phyloP scores from a whole-genome alignment of 2,329 filamentous ascomycete species.

The Sporothrix brasiliensis region DNA sequence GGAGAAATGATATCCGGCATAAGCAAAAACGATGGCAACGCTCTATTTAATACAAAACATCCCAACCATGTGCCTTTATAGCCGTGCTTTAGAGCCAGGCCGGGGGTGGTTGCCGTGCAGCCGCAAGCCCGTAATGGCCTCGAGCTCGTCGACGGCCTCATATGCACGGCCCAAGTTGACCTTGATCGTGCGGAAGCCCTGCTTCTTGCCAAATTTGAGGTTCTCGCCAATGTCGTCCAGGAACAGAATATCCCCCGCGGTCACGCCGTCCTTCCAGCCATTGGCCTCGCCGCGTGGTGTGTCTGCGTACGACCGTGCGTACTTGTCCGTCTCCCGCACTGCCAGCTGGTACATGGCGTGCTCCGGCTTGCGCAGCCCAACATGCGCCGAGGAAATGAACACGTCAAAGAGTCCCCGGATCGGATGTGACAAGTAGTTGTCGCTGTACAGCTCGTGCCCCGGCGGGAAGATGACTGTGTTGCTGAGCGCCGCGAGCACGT shows the following conservation, averaged over 20 bases:
- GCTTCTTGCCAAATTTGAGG: conserved; percentile 72
- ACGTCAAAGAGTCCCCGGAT: conserved; percentile 76
- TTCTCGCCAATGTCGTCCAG: conserved; percentile 95
- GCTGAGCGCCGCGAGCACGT: conserved; percentile 78
- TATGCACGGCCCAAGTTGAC: conserved; percentile 76
- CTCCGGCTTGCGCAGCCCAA: conserved; percentile 86
- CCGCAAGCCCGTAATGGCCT: conserved; percentile 69
- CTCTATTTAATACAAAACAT: background rate
- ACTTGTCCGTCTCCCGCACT: conserved; percentile 65
- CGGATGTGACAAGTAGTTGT: conserved; percentile 57
- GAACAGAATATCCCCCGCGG: conserved; percentile 74
- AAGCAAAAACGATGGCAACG: conserved; percentile 4
- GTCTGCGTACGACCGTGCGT: conserved; percentile 56
- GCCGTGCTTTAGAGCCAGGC: conserved; percentile 48
- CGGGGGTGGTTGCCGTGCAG: conserved; percentile 60
- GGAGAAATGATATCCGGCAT: background rate
- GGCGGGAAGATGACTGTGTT: conserved; percentile 88
- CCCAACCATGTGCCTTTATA: conserved; percentile 40
- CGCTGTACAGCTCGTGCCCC: conserved; percentile 66
- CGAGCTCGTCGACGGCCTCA: conserved; percentile 80
- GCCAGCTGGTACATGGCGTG: conserved; percentile 77
- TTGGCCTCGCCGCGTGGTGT: conserved; percentile 45
- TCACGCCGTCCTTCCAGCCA: conserved; percentile 57
- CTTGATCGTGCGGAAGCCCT: conserved; percentile 82
- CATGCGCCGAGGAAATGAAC: conserved; percentile 83